Base-by-base conservation (phyloP, 257 asterid genomes). In the Leptodermis oblonga region DNA sequence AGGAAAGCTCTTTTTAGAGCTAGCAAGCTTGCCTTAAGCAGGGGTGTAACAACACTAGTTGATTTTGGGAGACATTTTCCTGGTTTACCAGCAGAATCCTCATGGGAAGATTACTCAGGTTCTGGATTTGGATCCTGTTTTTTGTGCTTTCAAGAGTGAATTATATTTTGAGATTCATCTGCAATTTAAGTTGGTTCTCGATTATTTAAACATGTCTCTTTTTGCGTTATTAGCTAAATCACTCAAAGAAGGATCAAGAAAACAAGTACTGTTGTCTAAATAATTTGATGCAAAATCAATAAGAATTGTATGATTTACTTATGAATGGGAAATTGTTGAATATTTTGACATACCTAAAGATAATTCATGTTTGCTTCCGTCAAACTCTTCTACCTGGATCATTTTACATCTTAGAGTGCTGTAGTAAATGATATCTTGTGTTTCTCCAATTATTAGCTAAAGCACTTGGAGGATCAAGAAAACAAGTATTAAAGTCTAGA, bases 41-140 rank as follows among this genome's bases (percentile, higher is more conserved):
- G 90, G 79, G 99, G 99, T 76, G 97, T 90, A 74, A 93, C 99
- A 37, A 77, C 99, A 68, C 88, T 93, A 59, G 95, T 88, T 61
- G 99, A 93, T 74, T 45, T 90, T 59, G 99, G 99, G 61, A 84
- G 96, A 82, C 90, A 90, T 68, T 81, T 81, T 83, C 99, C 99
- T 56, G 96, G 99, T 64, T 80, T 76, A 73, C 75, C 91, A 31
- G 70, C 86, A 42, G 91, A 90, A 67, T 79, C 76, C 54, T 78
- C 99, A 9, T 93, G 97, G 99, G 92, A 90, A 77, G 99, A 93
- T 82, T 86, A 86, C 20, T 81, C 92, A 93, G 99, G 99, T 93
- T 74, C 73, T 62, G 28, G 33, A 20, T 64, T 36, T 54, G 25
- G 0, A 53, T 39, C n/a, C 9, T 63, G 23, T 20, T 65, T 10